Conservation (phyloP, 1,284 basidiomycete species). For the Cryptococcus amylolentus region DNA sequence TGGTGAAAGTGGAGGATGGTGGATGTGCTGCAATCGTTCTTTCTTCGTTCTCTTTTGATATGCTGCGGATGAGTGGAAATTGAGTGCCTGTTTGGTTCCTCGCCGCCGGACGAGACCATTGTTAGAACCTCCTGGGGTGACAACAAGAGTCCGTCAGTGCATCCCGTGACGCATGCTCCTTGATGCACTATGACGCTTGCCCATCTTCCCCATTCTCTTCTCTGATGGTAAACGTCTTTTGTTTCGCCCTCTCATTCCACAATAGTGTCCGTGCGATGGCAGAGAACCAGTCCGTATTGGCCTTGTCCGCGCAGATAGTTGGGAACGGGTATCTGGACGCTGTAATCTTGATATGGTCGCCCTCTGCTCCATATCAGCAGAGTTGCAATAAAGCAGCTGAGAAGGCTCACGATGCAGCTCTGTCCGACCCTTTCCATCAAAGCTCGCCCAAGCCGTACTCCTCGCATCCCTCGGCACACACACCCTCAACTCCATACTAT, state of each 20-base stretch:
- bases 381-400: not conserved
- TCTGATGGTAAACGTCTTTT: constrained; percentile 96
- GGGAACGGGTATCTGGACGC: constrained; percentile 99
- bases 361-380: constrained; percentile 59
- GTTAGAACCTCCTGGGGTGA: no score
- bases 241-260: constrained; percentile 96
- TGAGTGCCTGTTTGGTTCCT: no score
- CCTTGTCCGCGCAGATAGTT: constrained; percentile 95
- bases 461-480: constrained; percentile 98
- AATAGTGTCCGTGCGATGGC: constrained; percentile 92
- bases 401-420: constrained; percentile 79
- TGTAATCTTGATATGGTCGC: constrained; percentile 98
- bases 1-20: no score
- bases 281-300: constrained; percentile 98
- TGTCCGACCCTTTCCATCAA: constrained; percentile 93
- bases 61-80: no score
- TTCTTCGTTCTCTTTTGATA: no score
- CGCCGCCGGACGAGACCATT: no score
- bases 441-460: constrained; percentile 97
- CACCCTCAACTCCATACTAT: constrained; percentile 97
- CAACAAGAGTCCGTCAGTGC: no score
- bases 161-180: no score
- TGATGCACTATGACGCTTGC: no score
- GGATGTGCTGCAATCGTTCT: no score
- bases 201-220: constrained; percentile 61